Conservation (phyloP, 2,329 filamentous ascomycete species). For the Exserohilum turcica region DNA sequence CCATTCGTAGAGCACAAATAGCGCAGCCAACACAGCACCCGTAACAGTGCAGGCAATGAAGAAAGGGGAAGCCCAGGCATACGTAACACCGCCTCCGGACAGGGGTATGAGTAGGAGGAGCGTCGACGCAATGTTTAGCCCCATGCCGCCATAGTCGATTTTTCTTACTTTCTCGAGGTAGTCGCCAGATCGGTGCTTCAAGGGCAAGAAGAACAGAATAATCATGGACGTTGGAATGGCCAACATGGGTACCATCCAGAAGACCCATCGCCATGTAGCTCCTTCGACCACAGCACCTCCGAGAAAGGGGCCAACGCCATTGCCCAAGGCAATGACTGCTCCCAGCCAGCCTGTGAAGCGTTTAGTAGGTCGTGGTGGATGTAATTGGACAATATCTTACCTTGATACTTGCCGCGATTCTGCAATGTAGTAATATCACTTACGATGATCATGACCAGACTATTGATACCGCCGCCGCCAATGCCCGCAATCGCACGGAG, state of each 20-base stretch:
- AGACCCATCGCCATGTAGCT: constrained; percentile 22
- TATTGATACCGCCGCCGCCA: constrained; percentile 63
- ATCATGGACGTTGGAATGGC: constrained; percentile 13
- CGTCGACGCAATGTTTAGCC: constrained; percentile 62
- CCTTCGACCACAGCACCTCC: constrained; percentile 26
- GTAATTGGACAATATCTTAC: constrained; percentile 6
- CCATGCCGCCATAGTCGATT: constrained; percentile 64
- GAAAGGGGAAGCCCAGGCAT: constrained; percentile 61
- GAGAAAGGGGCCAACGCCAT: constrained; percentile 25
- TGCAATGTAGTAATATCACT: constrained; percentile 44
- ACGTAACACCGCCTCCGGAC: constrained; percentile 64
- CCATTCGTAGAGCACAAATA: constrained; percentile 63
- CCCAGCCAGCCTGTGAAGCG: constrained; percentile 20
- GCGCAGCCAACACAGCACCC: constrained; percentile 52
- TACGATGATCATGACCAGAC: constrained; percentile 45
- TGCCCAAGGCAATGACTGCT: constrained; percentile 25
- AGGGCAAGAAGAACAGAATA: constrained; percentile 33
- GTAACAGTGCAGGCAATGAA: constrained; percentile 63
- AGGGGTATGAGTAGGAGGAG: constrained; percentile 68
- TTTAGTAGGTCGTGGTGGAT: not conserved
- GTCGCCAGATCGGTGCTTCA: constrained; percentile 52
- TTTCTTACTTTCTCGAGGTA: constrained; percentile 57
- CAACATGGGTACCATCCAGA: constrained; percentile 29
- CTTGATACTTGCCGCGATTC: constrained; percentile 45
- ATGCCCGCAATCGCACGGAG: constrained; percentile 64